phyloP scores from a whole-genome alignment of 2,329 filamentous ascomycete species.

The Cladobotryum mycophilum region DNA sequence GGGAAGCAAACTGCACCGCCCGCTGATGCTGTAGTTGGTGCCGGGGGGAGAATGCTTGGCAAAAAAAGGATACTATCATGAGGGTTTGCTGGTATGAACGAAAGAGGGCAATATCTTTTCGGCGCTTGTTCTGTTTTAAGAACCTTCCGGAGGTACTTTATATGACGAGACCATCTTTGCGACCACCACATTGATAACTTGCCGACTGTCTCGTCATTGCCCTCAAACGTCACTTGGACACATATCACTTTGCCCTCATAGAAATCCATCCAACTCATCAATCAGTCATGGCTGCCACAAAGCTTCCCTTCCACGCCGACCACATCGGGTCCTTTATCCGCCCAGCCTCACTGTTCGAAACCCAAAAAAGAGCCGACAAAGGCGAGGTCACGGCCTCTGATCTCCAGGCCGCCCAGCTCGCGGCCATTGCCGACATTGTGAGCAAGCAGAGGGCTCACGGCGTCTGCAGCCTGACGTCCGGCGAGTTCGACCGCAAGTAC shows the following conservation, averaged over 20 bases:
- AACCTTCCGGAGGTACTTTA: too few species aligned
- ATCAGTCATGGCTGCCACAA: slow-evolving; percentile 17
- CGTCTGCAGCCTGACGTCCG: slow-evolving; percentile 59
- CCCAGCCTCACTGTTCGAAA: slow-evolving; percentile 54
- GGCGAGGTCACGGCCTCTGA: slow-evolving; percentile 36
- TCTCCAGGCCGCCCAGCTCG: slow-evolving; percentile 51
- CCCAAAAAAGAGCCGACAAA: slow-evolving; percentile 41
- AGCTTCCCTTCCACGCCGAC: slow-evolving; percentile 61
- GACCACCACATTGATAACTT: too few species aligned
- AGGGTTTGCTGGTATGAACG: too few species aligned
- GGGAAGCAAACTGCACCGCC: too few species aligned
- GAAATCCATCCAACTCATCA: background rate
- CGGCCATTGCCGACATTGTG: slow-evolving; percentile 59
- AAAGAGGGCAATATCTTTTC: too few species aligned
- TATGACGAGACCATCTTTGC: too few species aligned
- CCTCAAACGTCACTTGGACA: too few species aligned
- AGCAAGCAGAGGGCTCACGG: slow-evolving; percentile 57
- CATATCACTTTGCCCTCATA: background rate
- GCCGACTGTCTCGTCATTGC: too few species aligned
- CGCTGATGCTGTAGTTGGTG: too few species aligned
- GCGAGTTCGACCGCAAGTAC: slow-evolving; percentile 56
- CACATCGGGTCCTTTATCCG: slow-evolving; percentile 67
- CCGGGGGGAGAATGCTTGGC: too few species aligned
- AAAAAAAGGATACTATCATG: too few species aligned
- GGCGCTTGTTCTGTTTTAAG: too few species aligned